phyloP scores from a whole-genome alignment of 352 stramenopile species.

The Pythium oligandrum region DNA sequence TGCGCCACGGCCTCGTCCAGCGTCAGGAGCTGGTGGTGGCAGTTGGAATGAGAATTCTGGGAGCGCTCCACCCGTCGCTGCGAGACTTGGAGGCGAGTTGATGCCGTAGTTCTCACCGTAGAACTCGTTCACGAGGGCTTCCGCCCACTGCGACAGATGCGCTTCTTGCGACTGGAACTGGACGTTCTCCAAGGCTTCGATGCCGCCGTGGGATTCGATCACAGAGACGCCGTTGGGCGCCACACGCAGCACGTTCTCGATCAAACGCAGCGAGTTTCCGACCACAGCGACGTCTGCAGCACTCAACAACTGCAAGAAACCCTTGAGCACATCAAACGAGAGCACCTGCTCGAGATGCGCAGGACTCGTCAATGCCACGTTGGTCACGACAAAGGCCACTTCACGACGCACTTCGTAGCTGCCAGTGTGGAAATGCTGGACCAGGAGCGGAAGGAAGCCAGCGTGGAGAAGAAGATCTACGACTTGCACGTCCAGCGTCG shows the following conservation, averaged over 20 bases:
- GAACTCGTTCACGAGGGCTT: conserved; percentile 75
- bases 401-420: conserved; percentile 70
- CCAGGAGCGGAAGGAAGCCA: conserved; percentile 51
- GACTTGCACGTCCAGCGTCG: conserved; percentile 42
- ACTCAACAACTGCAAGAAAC: conserved; percentile 49
- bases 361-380: conserved; percentile 61
- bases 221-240: conserved; percentile 48
- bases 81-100: conserved; percentile 48
- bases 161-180: conserved; percentile 63
- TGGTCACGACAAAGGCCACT: conserved; percentile 66
- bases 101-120: conserved; percentile 81
- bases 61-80: conserved; percentile 15
- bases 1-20: conserved; percentile 43
- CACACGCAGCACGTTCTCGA: conserved; percentile 73
- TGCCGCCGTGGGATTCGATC: conserved; percentile 59
- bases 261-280: conserved; percentile 66
- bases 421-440: conserved; percentile 48
- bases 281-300: conserved; percentile 66
- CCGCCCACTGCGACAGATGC: conserved; percentile 57
- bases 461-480: conserved; percentile 51
- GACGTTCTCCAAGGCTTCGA: conserved; percentile 74
- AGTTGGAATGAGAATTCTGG: conserved; percentile 20
- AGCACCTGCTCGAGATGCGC: conserved; percentile 47
- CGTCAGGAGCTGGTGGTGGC: conserved; percentile 8
- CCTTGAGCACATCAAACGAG: conserved; percentile 50